phyloP scores from a whole-genome alignment of 176 grass and related monocot genomes.

The Alopecurus myosuroides region DNA sequence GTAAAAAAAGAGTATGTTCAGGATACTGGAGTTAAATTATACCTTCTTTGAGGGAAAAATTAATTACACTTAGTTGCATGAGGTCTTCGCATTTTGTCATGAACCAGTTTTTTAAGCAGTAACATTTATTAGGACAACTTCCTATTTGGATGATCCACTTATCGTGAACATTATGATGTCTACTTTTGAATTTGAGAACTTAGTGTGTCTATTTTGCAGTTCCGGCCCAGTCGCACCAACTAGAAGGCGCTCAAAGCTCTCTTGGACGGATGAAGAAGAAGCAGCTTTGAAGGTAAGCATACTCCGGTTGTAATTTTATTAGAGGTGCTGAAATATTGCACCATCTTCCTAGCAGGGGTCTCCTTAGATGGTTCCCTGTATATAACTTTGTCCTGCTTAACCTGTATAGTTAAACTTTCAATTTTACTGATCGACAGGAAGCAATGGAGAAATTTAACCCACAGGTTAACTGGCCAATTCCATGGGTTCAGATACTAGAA shows the following conservation, averaged over 20 bases:
- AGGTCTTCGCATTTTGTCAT: background rate
- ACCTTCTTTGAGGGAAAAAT: too few relatives aligned
- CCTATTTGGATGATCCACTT: background rate
- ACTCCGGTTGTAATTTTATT: background rate
- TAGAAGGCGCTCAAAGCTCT: slow-evolving; percentile 37
- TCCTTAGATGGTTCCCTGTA: background rate
- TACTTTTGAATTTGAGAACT: background rate
- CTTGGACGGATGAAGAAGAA: slow-evolving; percentile 58
- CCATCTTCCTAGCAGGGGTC: background rate
- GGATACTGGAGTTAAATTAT: background rate
- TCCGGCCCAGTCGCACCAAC: slow-evolving; percentile 21
- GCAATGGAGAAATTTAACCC: slow-evolving; percentile 34
- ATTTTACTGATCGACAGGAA: slow-evolving; percentile 44
- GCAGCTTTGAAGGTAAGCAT: slow-evolving; percentile 48
- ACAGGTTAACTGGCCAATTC: slow-evolving; percentile 1
- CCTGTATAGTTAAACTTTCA: slow-evolving; percentile 8
- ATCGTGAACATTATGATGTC: background rate
- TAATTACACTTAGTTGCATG: background rate
- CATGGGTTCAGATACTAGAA: slow-evolving; percentile 52
- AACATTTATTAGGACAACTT: background rate
- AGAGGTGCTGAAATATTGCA: background rate
- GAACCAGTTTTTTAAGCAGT: background rate
- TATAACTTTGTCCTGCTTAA: background rate
- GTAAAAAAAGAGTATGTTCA: background rate
- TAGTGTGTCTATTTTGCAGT: slow-evolving; percentile 39